Evolutionary conservation across 78 protist genomes (phyloP).

Genomic region (Emiliania huxleyi): DNA sequence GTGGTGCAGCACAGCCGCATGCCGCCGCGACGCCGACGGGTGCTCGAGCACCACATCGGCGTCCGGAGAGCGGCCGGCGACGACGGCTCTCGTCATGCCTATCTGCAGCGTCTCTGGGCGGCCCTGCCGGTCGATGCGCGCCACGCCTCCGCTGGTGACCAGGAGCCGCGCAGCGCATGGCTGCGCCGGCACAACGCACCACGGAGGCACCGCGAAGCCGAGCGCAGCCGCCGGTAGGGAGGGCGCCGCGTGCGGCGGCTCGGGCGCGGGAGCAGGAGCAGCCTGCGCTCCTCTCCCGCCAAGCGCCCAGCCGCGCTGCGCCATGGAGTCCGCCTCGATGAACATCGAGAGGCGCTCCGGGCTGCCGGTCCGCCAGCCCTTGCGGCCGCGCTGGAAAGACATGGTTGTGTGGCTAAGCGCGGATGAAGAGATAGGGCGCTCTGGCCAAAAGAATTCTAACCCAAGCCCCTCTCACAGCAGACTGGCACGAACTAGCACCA

Average conservation of each 20-base stretch:
- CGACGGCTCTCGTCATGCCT: neutral
- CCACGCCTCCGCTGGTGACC: neutral
- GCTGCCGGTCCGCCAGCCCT: neutral
- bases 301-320: neutral
- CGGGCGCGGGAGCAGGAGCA: neutral
- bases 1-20: neutral
- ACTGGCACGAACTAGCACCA: too few relatives aligned
- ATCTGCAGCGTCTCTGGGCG: neutral
- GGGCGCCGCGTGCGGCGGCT: neutral
- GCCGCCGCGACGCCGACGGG: neutral
- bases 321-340: neutral
- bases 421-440: too few relatives aligned
- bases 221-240: neutral
- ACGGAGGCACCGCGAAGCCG: neutral
- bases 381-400: too few relatives aligned
- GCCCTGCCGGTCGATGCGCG: too few relatives aligned
- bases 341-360: neutral
- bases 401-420: too few relatives aligned
- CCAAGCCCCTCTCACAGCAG: too few relatives aligned
- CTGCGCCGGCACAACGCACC: neutral
- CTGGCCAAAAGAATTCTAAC: too few relatives aligned
- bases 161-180: neutral
- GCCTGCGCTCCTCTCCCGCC: neutral
- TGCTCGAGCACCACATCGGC: neutral
- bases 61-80: neutral